A percentile compares a stretch with the other conserved stretches of the same genome.
These are phyloP conservation scores for Styphnolobium japonicum DNA, from an alignment of 306 rosid genomes.

Conservation along the genomic window DNA sequence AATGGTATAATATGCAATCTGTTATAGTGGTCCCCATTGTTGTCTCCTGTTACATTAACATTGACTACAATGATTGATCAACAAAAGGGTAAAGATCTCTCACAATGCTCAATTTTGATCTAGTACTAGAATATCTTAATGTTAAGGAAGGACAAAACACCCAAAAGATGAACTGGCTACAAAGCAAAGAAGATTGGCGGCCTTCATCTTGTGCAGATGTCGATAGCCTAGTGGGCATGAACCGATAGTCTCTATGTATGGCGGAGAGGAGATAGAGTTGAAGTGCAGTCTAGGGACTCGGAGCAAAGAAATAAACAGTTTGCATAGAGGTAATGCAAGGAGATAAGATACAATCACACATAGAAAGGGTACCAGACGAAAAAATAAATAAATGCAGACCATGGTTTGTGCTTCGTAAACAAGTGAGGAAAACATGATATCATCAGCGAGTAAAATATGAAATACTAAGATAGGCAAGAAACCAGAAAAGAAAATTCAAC, in stretches of 20 bases:
- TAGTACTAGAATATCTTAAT: not conserved
- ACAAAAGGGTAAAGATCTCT: not conserved
- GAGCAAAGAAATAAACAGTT: not conserved
- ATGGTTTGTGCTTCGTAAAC: not conserved
- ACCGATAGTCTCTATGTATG: not conserved
- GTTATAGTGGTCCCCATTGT: not conserved
- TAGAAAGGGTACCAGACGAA: not conserved
- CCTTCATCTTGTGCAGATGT: not conserved
- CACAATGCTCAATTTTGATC: not conserved
- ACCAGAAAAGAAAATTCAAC: not conserved
- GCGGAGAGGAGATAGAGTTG: not conserved
- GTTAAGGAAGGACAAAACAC: slow-evolving; percentile 11
- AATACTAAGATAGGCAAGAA: not conserved
- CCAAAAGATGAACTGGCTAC: not conserved
- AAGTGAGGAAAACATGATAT: not conserved
- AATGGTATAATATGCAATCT: not conserved
- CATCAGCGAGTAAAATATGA: not conserved
- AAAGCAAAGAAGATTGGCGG: not conserved
- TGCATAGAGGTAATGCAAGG: not conserved
- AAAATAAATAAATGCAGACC: not conserved
- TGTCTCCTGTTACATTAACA: slow-evolving; percentile 17
- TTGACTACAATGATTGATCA: not conserved
- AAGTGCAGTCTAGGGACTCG: not conserved
- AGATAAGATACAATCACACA: not conserved
- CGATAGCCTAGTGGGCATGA: not conserved